Evolutionary conservation across 257 asterid species (phyloP).

Genomic region (Solanum arcanum): DNA sequence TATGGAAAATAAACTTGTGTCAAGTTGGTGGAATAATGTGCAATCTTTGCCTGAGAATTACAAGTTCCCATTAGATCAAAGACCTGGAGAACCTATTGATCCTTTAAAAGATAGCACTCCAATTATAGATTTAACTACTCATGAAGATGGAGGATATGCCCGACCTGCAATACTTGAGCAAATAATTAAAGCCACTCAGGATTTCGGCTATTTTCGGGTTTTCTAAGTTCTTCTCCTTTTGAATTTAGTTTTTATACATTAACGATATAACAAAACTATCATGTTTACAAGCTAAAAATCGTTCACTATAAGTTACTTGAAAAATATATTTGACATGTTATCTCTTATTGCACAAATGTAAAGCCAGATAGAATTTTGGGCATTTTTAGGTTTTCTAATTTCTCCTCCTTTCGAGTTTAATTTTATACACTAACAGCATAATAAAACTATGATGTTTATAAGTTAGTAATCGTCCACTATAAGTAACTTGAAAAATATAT

Average conservation of each 20-base stretch:
- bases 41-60: slow-evolving; percentile 5
- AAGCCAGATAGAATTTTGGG: too few relatives aligned
- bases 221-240: not conserved
- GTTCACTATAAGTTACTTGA: too few relatives aligned
- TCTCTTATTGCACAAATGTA: too few relatives aligned
- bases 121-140: slow-evolving; percentile 1
- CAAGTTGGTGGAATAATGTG: not conserved
- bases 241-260: not conserved
- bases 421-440: not conserved
- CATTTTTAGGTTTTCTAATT: too few relatives aligned
- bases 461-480: too few relatives aligned
- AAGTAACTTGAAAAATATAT: too few relatives aligned
- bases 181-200: slow-evolving; percentile 32
- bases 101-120: not conserved
- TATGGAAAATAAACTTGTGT: not conserved
- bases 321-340: too few relatives aligned
- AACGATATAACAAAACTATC: not conserved
- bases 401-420: too few relatives aligned
- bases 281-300: too few relatives aligned
- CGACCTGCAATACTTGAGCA: not conserved
- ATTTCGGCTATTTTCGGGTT: slow-evolving; percentile 45
- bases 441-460: not conserved
- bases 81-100: not conserved
- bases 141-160: not conserved
- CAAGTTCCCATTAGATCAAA: slow-evolving; percentile 6